phyloP scores from a whole-genome alignment of 768 basidiomycete genomes.

The Lentinula sp. region DNA sequence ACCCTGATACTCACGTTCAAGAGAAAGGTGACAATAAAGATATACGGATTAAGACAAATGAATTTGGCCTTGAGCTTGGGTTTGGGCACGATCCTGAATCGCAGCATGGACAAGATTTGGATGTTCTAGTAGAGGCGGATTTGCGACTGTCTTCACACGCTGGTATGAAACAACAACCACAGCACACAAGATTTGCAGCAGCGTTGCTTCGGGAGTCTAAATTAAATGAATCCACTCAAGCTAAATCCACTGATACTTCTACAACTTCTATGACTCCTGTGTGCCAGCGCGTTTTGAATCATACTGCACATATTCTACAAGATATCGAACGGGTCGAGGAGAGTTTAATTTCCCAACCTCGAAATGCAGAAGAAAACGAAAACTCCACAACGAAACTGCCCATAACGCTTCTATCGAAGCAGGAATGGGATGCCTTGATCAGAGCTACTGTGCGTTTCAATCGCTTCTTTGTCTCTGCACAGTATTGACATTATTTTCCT shows the following conservation, averaged over 20 bases:
- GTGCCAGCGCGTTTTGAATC: background rate
- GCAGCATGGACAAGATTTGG: conserved; percentile 26
- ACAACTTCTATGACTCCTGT: background rate
- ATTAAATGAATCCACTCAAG: no score
- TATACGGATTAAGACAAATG: no score
- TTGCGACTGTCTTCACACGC: background rate
- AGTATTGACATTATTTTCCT: no score
- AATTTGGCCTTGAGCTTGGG: no score
- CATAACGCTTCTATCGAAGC: conserved; percentile 37
- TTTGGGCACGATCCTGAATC: conserved; percentile 11
- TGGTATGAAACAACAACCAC: no score
- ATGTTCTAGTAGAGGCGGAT: conserved; percentile 16
- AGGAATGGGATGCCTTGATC: conserved; percentile 53
- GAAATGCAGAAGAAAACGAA: background rate
- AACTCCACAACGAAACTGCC: conserved; percentile 20
- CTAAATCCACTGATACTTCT: background rate
- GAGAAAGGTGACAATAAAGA: background rate
- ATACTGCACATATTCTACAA: background rate
- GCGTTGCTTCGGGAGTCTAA: no score
- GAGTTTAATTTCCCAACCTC: conserved; percentile 8
- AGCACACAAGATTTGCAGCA: no score
- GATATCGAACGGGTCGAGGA: background rate
- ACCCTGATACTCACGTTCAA: conserved; percentile 11
- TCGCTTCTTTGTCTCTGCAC: no score
- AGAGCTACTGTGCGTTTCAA: conserved; percentile 23